phyloP scores from a whole-genome alignment of 1,284 basidiomycete species.

The Macrocybe sp. region DNA sequence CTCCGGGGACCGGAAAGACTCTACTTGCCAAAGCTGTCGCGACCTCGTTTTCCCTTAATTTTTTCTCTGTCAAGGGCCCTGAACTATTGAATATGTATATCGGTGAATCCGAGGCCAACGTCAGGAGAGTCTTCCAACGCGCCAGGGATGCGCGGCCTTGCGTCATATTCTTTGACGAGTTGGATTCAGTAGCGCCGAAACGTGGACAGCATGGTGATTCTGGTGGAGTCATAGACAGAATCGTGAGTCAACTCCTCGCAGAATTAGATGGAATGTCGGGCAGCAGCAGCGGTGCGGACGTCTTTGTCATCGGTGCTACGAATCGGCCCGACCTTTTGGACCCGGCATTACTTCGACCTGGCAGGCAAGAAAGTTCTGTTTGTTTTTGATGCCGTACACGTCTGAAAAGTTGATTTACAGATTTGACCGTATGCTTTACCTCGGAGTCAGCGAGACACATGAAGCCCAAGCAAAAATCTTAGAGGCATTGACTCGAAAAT shows the following conservation, averaged over 20 bases:
- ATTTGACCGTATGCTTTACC: constrained; percentile 96
- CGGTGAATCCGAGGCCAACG: constrained; percentile 96
- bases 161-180: constrained; percentile 97
- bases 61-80: constrained; percentile 96
- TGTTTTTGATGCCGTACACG: neutral
- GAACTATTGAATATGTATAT: constrained; percentile 98
- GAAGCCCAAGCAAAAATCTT: constrained; percentile 86
- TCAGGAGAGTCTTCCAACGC: constrained; percentile 87
- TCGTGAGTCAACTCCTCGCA: constrained; percentile 93
- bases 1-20: constrained; percentile 96
- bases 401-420: constrained; percentile 34
- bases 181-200: constrained; percentile 95
- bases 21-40: constrained; percentile 92
- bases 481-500: constrained; percentile 89
- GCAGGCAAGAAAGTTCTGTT: constrained; percentile 48
- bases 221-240: constrained; percentile 96
- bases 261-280: constrained; percentile 91
- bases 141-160: constrained; percentile 89
- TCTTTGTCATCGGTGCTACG: constrained; percentile 97
- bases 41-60: constrained; percentile 88
- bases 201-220: constrained; percentile 94
- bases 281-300: constrained; percentile 55
- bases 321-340: constrained; percentile 96
- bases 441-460: constrained; percentile 89
- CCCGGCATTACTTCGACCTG: constrained; percentile 88